Conservation (phyloP, 2,329 filamentous ascomycete species). For the Phialophora tarda region DNA sequence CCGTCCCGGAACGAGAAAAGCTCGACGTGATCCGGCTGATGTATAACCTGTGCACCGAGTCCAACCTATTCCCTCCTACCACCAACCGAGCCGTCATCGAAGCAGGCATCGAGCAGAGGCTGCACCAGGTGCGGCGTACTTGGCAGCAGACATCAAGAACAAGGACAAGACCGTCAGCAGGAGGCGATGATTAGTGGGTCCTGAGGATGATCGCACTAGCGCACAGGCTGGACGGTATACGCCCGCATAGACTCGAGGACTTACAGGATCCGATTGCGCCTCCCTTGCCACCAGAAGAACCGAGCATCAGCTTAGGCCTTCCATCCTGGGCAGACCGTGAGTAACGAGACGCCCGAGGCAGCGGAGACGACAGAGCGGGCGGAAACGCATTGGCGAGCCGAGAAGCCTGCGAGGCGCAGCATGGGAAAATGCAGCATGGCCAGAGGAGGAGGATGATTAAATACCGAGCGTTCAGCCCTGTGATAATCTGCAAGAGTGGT, state of each 20-base stretch:
- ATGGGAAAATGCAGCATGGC: slow-evolving; percentile 9
- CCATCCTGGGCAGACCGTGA: neutral
- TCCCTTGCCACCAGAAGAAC: neutral
- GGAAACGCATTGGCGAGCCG: slow-evolving; percentile 6
- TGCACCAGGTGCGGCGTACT: slow-evolving; percentile 34
- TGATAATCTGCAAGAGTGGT: slow-evolving; percentile 7
- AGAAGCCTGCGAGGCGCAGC: slow-evolving; percentile 3
- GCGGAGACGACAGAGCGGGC: neutral
- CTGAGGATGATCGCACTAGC: slow-evolving; percentile 13
- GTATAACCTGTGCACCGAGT: slow-evolving; percentile 30
- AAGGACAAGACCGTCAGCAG: slow-evolving; percentile 24
- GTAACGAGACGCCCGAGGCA: neutral
- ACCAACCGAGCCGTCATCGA: slow-evolving; percentile 24
- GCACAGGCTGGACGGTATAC: slow-evolving; percentile 14
- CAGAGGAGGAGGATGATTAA: slow-evolving; percentile 16
- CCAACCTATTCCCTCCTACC: slow-evolving; percentile 28
- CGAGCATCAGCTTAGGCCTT: slow-evolving; percentile 16
- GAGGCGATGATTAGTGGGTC: slow-evolving; percentile 23
- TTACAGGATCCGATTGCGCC: slow-evolving; percentile 10
- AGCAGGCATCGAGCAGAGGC: slow-evolving; percentile 32
- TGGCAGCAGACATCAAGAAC: slow-evolving; percentile 35
- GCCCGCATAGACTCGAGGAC: slow-evolving; percentile 12
- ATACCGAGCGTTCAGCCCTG: slow-evolving; percentile 18
- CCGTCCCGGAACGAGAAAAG: slow-evolving; percentile 32
- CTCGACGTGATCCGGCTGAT: slow-evolving; percentile 28